Evolutionary conservation across 2,329 filamentous ascomycete species (phyloP), one percentile per base, ranked within the genome.

Genomic region (Incumbomyces lentus): DNA sequence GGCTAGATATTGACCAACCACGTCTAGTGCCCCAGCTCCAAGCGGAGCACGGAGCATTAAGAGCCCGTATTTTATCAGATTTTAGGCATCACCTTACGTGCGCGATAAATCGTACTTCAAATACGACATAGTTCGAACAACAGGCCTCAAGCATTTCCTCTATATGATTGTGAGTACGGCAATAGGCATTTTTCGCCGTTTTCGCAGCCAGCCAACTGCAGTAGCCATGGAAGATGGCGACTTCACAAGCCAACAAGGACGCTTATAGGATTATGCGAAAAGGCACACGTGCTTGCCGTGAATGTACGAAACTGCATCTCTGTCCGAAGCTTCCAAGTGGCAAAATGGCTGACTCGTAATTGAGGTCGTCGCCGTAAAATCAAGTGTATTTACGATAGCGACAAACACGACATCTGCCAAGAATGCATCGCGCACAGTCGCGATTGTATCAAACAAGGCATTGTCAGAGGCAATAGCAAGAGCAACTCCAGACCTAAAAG

Each of bases 291-390:
- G 55, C 54, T 3, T 56, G 54, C 41, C 49, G 49, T 14, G 54
- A 56, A 45, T 56, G 54, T 55, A 49, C 11, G 54, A 51, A 32
- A 12, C 16, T 26, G 30, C 26, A 35, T 19, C n/a, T 19, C n/a
- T 40, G 14, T 14, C 35, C 40, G 6, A 40, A 39, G 26, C 33
- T 30, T 39, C 39, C 39, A 16, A 18, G 26, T 19, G 14, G 30
- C 26, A 34, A 33, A 17, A 10, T 19, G 16, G 36, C 34, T 44
- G 40, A 13, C 29, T 44, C 6, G 41, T 32, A 18, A 26, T 26
- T 38, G 29, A 56, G 54, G 54, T 44, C 54, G 54, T n/a, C 51
- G 54, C n/a, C 51, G 54, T 19, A 56, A 56, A 40, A 52, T 56
- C 16, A 56, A 54, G 49, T 56, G 54, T 48, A 55, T 43, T 34